These are phyloP conservation scores for Phytophthora ramorum DNA, from an alignment of 352 stramenopile species.

Conservation along the genomic window DNA sequence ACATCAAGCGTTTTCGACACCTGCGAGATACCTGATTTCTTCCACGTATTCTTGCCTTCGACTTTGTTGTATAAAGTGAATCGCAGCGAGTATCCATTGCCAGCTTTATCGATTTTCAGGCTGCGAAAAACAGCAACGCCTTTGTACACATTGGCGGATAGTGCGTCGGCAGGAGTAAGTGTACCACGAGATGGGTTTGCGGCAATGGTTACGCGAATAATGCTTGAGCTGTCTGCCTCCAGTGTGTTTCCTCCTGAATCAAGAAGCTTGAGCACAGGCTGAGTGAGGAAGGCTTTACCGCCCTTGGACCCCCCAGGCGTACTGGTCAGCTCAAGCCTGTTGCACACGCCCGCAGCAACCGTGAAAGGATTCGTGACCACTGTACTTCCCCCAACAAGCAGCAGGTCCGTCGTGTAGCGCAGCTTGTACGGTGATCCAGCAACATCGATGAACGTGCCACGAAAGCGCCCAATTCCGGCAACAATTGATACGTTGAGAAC, in stretches of 20 bases:
- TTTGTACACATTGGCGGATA: constrained; percentile 49
- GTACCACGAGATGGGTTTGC: constrained; percentile 73
- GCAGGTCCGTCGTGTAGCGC: constrained; percentile 69
- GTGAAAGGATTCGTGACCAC: constrained; percentile 85
- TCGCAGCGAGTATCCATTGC: constrained; percentile 74
- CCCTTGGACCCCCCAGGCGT: constrained; percentile 51
- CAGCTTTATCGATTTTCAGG: constrained; percentile 78
- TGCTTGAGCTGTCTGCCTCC: constrained; percentile 69
- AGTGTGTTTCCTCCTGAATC: constrained; percentile 78
- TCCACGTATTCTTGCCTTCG: constrained; percentile 43
- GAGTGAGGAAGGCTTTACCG: constrained; percentile 74
- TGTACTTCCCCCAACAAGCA: constrained; percentile 51
- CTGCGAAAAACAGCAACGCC: constrained; percentile 75
- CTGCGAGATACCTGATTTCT: constrained; percentile 57
- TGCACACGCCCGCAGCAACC: constrained; percentile 64
- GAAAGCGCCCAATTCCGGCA: constrained; percentile 63
- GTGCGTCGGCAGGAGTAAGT: constrained; percentile 49
- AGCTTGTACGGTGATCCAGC: constrained; percentile 82
- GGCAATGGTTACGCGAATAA: constrained; percentile 67
- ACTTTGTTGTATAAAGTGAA: constrained; percentile 74
- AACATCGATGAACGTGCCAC: constrained; percentile 74
- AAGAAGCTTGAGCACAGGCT: constrained; percentile 82
- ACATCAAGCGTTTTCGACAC: constrained; percentile 71
- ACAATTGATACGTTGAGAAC: constrained; percentile 65
- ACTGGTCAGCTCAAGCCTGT: constrained; percentile 52